Base-by-base conservation (phyloP, 1,284 basidiomycete genomes). In the Boletus sp. region DNA sequence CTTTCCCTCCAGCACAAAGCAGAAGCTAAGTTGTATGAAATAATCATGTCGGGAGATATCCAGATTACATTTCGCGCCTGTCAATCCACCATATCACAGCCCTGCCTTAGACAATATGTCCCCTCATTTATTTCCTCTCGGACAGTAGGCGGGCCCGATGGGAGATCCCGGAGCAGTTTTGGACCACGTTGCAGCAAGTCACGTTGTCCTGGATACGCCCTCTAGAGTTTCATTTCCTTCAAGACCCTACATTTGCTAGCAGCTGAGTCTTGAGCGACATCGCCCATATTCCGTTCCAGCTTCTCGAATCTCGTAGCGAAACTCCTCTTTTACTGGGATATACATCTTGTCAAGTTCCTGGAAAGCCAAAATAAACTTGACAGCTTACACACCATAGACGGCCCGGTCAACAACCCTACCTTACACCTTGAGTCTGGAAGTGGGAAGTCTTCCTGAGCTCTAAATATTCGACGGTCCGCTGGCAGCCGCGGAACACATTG, bases 301-400 rank as follows among this genome's bases (percentile, higher is more conserved):
- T 73, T 43, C 53, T 62, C 51, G 72, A 74, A 52, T 43, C 53
- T 62, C 51, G 72, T 73, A 52, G 72, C 69, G 2, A 61, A 50
- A 12, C 59, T 73, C 31, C 55, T 69, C 52, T 65, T 70, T 41
- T 53, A 59, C 53, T 70, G 69, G 69, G 71, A 72, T 27, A 8
- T 24, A 0, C 67, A 72, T 51, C 50, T 72, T 1, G 68, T 69
- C 60, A 73, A 67, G 53, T 71, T 74, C 58, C 58, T 73, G 42
- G 71, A 73, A 53, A 73, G 66, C 59, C 72, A 71, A 56, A 73
- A 72, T 48, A 72, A 69, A 52, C 68, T 71, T 50, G 61, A 52
- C 58, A 72, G 60, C 36, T 55, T 74, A 53, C 64, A 67, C 53
- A 63, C 59, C 31, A 36, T 61, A 18, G 67, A 72, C 45, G 72